These are phyloP conservation scores for Didymella exigua DNA, from an alignment of 2,329 filamentous ascomycete genomes.

Conservation along the genomic window DNA sequence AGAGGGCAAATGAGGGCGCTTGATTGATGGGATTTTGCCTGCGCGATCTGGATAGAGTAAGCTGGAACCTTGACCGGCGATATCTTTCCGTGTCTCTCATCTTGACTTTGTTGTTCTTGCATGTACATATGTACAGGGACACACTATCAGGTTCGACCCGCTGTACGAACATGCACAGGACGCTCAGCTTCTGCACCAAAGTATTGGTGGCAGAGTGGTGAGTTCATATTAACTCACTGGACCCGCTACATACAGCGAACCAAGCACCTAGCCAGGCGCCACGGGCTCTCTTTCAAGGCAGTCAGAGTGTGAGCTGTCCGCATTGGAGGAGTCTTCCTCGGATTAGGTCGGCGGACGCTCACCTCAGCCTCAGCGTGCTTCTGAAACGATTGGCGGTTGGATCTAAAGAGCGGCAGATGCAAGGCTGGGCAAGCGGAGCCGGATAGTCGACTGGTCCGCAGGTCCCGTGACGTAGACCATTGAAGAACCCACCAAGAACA, in stretches of 20 bases:
- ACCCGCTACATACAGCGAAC: constrained; percentile 10
- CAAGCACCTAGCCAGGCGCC: constrained; percentile 5
- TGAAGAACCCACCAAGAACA: constrained; percentile 12
- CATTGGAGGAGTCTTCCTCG: background rate
- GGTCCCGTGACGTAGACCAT: constrained; percentile 1
- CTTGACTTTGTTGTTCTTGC: constrained; percentile 11
- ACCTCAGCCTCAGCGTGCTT: constrained; percentile 21
- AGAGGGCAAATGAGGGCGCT: background rate
- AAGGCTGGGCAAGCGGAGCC: constrained; percentile 17
- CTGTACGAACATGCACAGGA: constrained; percentile 12
- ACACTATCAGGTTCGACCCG: background rate
- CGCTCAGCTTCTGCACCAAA: constrained; percentile 15
- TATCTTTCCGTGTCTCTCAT: background rate
- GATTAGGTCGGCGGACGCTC: constrained; percentile 7
- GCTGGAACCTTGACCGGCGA: background rate
- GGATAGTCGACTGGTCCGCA: constrained; percentile 3
- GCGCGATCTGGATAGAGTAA: background rate
- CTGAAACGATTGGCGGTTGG: constrained; percentile 26
- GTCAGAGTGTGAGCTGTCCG: background rate
- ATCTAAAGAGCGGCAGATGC: constrained; percentile 14
- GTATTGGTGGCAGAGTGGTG: constrained; percentile 13
- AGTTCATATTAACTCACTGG: background rate
- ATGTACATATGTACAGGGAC: constrained; percentile 5
- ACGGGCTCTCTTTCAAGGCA: background rate
- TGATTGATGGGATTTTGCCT: constrained; percentile 8